These are phyloP conservation scores for Trichoderma sp. DNA, from an alignment of 2,329 filamentous ascomycete species.

Conservation along the genomic window DNA sequence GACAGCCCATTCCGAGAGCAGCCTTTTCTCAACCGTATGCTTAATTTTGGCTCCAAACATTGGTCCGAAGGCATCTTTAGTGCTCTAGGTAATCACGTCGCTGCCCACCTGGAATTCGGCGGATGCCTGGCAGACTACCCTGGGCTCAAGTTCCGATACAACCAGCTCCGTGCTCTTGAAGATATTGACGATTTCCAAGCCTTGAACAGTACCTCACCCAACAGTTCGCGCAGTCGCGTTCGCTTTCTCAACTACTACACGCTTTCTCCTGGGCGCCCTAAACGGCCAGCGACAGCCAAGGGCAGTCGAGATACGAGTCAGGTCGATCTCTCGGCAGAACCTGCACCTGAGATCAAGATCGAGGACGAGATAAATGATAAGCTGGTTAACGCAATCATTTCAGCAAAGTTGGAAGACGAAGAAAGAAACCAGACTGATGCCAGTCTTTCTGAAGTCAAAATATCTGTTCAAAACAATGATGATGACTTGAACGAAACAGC, in stretches of 20 bases:
- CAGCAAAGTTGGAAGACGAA: background rate
- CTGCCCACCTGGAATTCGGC: conserved; percentile 82
- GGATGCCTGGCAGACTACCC: conserved; percentile 76
- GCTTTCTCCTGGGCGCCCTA: conserved; percentile 73
- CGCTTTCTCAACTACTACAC: conserved; percentile 92
- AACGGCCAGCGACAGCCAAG: conserved; percentile 38
- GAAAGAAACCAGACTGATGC: background rate
- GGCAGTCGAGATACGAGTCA: conserved; percentile 20
- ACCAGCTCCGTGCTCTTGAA: conserved; percentile 68
- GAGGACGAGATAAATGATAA: background rate
- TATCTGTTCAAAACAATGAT: background rate
- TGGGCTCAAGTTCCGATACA: conserved; percentile 70
- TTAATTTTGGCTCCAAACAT: conserved; percentile 83
- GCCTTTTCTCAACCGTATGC: conserved; percentile 65
- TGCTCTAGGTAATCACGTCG: conserved; percentile 72
- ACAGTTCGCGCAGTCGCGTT: conserved; percentile 52
- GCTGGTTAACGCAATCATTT: background rate
- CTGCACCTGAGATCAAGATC: background rate
- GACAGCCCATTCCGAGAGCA: conserved; percentile 70
- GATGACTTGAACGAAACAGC: background rate
- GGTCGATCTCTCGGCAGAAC: background rate
- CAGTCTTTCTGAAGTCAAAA: background rate
- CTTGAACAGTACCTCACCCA: conserved; percentile 27
- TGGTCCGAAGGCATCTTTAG: conserved; percentile 66
- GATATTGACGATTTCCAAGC: conserved; percentile 60